These are phyloP conservation scores for Spathaspora arborariae DNA, from an alignment of 805 yeast species.

Conservation along the genomic window DNA sequence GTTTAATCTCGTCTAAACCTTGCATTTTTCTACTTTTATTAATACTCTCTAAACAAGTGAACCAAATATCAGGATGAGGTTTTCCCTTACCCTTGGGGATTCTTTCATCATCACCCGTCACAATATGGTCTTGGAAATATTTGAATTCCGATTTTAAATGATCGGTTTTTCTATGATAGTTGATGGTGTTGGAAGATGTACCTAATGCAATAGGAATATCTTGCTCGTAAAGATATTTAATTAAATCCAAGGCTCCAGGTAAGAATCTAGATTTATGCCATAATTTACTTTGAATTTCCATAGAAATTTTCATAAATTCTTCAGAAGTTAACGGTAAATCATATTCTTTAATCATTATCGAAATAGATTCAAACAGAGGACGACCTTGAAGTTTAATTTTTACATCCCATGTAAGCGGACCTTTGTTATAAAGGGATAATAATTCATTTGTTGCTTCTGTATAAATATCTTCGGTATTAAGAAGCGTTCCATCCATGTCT, in stretches of 20 bases:
- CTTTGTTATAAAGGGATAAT: conserved; percentile 66
- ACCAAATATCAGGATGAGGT: conserved; percentile 93
- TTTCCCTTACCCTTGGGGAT: conserved; percentile 86
- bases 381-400: conserved; percentile 86
- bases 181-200: conserved; percentile 68
- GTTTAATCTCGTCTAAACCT: conserved; percentile 47
- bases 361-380: conserved; percentile 77
- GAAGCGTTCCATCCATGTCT: conserved; percentile 94
- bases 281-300: conserved; percentile 47
- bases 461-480: conserved; percentile 90
- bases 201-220: conserved; percentile 84
- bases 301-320: conserved; percentile 52
- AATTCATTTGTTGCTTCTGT: conserved; percentile 72
- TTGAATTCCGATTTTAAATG: conserved; percentile 64
- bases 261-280: conserved; percentile 69
- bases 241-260: conserved; percentile 81
- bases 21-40: conserved; percentile 49
- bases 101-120: conserved; percentile 86
- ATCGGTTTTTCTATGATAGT: conserved; percentile 67
- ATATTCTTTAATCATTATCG: conserved; percentile 62
- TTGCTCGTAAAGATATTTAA: conserved; percentile 47
- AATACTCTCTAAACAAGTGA: conserved; percentile 66
- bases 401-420: conserved; percentile 85
- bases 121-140: conserved; percentile 58
- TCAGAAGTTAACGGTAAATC: conserved; percentile 62